A percentile compares a stretch with the other conserved stretches of the same genome.
Evolutionary conservation across 2,329 filamentous ascomycete species (phyloP).

Genomic region (Talaromyces albobiverticillius): DNA sequence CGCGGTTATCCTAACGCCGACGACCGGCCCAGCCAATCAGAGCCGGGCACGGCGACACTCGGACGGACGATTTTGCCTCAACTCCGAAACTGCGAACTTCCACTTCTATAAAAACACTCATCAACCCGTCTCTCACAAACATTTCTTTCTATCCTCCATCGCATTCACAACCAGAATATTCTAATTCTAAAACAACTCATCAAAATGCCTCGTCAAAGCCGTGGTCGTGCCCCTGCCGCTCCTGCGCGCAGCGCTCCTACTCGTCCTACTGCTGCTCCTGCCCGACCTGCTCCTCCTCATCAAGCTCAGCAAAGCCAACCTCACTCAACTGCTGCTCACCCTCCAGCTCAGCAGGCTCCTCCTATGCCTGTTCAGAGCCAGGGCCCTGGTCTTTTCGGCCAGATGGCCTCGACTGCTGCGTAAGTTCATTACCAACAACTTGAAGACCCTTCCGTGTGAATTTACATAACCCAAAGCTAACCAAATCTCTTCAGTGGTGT

Average conservation of each 20-base stretch:
- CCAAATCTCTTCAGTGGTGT: slow-evolving; percentile 67
- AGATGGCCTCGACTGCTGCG: slow-evolving; percentile 98
- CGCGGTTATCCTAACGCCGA: slow-evolving; percentile 9
- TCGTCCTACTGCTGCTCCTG: slow-evolving; percentile 63
- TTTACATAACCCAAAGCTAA: background rate
- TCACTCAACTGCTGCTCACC: slow-evolving; percentile 63
- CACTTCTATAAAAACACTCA: slow-evolving; percentile 17
- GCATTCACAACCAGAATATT: background rate
- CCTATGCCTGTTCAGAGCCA: slow-evolving; percentile 51
- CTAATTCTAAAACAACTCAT: too few species aligned
- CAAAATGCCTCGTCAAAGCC: slow-evolving; percentile 76
- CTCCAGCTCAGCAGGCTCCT: slow-evolving; percentile 46
- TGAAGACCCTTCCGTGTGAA: background rate
- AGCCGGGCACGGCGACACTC: slow-evolving; percentile 12
- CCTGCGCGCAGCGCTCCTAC: slow-evolving; percentile 55
- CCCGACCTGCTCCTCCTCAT: slow-evolving; percentile 53
- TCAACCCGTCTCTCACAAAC: background rate
- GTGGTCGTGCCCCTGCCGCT: slow-evolving; percentile 54
- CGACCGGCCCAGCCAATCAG: slow-evolving; percentile 2
- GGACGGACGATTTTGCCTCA: slow-evolving; percentile 26
- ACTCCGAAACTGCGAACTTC: slow-evolving; percentile 24
- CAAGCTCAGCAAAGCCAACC: slow-evolving; percentile 61
- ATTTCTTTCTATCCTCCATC: background rate
- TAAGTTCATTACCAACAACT: slow-evolving; percentile 55
- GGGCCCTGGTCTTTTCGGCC: slow-evolving; percentile 76